phyloP scores from a whole-genome alignment of 352 stramenopile species.

The Aphanomyces invadans region DNA sequence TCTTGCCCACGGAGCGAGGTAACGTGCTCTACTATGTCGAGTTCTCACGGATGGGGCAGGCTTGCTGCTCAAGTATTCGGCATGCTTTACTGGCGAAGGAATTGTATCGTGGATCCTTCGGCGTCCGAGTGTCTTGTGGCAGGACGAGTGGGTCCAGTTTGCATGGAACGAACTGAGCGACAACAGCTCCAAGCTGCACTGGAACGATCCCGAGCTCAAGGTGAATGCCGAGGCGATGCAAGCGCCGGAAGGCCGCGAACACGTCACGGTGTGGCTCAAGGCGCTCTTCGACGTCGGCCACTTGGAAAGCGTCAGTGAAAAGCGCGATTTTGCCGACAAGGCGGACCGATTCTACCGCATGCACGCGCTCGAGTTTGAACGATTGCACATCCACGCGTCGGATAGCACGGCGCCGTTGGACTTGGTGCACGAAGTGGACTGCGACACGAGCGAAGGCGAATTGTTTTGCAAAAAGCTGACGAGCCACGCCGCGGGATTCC shows the following conservation, averaged over 20 bases:
- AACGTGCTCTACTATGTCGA: conserved; percentile 17
- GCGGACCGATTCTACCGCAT: conserved; percentile 46
- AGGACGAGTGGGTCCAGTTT: conserved; percentile 50
- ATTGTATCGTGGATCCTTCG: conserved; percentile 57
- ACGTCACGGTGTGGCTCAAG: conserved; percentile 49
- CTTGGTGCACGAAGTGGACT: conserved; percentile 56
- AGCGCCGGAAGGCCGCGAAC: conserved; percentile 28
- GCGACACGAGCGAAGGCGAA: conserved; percentile 27
- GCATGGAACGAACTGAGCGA: conserved; percentile 30
- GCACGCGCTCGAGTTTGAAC: conserved; percentile 46
- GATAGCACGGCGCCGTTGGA: conserved; percentile 57
- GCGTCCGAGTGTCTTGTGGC: conserved; percentile 36
- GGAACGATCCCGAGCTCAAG: conserved; percentile 30
- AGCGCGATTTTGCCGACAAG: conserved; percentile 39
- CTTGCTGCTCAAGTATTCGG: conserved; percentile 33
- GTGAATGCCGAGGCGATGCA: conserved; percentile 49
- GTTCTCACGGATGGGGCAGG: not conserved
- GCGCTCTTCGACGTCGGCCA: conserved; percentile 48
- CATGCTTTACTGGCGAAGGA: conserved; percentile 52
- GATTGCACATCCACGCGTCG: conserved; percentile 28
- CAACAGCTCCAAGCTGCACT: conserved; percentile 31
- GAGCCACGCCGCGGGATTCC: conserved; percentile 42
- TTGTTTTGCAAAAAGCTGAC: conserved; percentile 55
- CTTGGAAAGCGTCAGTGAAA: conserved; percentile 47
- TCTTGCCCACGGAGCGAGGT: conserved; percentile 49